phyloP scores from a whole-genome alignment of 495 filamentous ascomycete species.

The Aspergillus leporis region DNA sequence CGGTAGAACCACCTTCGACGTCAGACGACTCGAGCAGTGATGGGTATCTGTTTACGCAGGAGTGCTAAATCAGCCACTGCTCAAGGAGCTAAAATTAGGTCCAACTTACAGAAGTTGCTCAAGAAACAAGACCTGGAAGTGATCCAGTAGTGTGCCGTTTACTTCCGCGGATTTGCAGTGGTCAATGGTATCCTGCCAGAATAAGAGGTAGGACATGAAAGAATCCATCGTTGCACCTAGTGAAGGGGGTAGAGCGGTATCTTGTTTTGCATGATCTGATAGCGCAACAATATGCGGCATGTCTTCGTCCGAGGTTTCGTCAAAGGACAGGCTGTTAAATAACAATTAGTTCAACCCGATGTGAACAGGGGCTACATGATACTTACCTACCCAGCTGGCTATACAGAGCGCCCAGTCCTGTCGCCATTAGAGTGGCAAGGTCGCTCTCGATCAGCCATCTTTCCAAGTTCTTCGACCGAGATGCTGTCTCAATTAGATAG shows the following conservation, averaged over 20 bases:
- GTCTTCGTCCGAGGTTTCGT: conserved; percentile 51
- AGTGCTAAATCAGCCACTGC: conserved; percentile 10
- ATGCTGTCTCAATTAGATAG: conserved; percentile 93
- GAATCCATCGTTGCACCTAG: conserved; percentile 83
- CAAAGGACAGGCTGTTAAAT: conserved; percentile 36
- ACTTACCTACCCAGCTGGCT: conserved; percentile 84
- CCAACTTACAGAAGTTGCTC: conserved; percentile 81
- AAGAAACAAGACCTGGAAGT: conserved; percentile 95
- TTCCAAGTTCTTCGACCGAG: conserved; percentile 76
- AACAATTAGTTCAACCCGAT: conserved; percentile 16
- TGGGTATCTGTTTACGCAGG: conserved; percentile 66
- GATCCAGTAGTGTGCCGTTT: conserved; percentile 87
- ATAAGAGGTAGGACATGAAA: conserved; percentile 90
- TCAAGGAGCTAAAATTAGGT: neutral
- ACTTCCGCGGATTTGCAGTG: conserved; percentile 91
- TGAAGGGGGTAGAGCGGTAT: conserved; percentile 42
- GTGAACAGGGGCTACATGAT: neutral
- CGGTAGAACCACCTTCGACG: conserved; percentile 91
- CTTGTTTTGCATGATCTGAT: conserved; percentile 67
- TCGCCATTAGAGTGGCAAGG: conserved; percentile 94
- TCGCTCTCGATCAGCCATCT: conserved; percentile 98
- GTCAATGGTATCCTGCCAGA: conserved; percentile 98
- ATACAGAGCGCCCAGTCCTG: conserved; percentile 90
- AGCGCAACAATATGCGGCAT: conserved; percentile 80
- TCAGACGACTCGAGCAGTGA: conserved; percentile 96